A percentile compares a stretch with the other conserved stretches of the same genome.
Conservation (phyloP, 1,284 basidiomycete species). For the Erythrobasidium hasegawianum region DNA sequence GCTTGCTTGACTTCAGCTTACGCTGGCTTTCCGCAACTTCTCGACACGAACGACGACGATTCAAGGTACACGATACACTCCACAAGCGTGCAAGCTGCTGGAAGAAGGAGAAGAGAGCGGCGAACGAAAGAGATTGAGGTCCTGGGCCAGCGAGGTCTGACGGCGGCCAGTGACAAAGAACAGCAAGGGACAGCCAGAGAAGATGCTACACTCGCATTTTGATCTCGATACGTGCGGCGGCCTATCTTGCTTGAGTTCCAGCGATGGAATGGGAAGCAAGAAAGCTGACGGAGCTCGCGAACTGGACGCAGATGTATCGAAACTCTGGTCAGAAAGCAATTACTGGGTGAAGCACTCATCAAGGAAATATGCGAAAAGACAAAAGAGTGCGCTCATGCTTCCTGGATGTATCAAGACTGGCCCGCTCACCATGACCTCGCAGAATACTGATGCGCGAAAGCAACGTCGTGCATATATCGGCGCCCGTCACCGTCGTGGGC, state of each 20-base stretch:
- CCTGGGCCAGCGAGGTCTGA: neutral
- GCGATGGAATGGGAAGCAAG: too few species aligned
- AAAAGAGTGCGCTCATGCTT: slow-evolving; percentile 59
- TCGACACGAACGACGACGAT: too few species aligned
- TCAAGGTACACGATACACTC: too few species aligned
- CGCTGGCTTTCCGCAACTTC: too few species aligned
- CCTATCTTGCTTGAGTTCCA: neutral
- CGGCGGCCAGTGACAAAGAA: neutral
- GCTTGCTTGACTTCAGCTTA: too few species aligned
- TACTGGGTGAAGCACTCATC: slow-evolving; percentile 83
- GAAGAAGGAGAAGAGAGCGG: too few species aligned
- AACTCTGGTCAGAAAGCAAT: slow-evolving; percentile 82
- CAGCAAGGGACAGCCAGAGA: neutral
- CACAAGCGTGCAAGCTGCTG: too few species aligned
- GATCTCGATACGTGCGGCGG: slow-evolving; percentile 32
- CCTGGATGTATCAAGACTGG: neutral
- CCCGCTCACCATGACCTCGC: neutral
- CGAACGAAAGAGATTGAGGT: too few species aligned
- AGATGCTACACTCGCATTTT: slow-evolving; percentile 2
- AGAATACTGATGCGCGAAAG: slow-evolving; percentile 93
- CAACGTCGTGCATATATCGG: slow-evolving; percentile 95
- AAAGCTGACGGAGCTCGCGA: neutral
- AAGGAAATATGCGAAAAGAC: slow-evolving; percentile 98
- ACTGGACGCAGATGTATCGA: slow-evolving; percentile 54
- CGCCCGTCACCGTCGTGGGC: slow-evolving; percentile 98